Evolutionary conservation across 2,329 filamentous ascomycete genomes (phyloP), one percentile per base, ranked within the genome.

Genomic region (Sordariomycetes sp.): DNA sequence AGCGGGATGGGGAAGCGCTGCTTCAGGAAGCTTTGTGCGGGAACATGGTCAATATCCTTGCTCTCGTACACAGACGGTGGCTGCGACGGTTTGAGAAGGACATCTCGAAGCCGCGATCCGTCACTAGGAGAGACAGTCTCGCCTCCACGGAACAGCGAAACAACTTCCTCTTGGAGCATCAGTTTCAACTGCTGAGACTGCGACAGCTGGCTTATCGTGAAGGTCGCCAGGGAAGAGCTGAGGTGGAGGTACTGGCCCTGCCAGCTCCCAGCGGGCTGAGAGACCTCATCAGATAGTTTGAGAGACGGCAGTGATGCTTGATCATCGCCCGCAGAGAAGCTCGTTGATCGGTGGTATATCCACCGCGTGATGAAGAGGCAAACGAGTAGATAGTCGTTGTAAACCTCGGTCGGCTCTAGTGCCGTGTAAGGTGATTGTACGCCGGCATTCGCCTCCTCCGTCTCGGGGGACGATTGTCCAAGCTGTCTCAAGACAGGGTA

Each of bases 331-430:
- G 64, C 62, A 25, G 68, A 62, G 7, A 61, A 56, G 43, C 67
- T 69, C 1, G 73, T 75, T 4, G 72, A 70, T 20, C 70, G 69
- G 8, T 70, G 70, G 61, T 79, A 79, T 2, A 80, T 67, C 22
- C 69, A 65, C 16, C 71, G 67, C 12, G 71, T 67, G 11, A 74
- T 60, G 20, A 71, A 70, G 1, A 77, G 62, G 20, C 70, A 66
- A 34, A 74, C 65, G 6, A 73, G 66, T n/a, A 77, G 62, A 53
- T 75, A 77, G 54, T 74, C 71, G 12, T 64, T 65, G 40, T 66
- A 65, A 11, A 70, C 57, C 54, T 72, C 67, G 3, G 16, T 64
- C 60, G 32, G 59, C 60, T 12, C 65, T 2, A 24, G 22, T 22
- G 18, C 22, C 10, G n/a, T 32, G 8, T 14, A 48, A 4, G 18